Conservation (phyloP, 805 yeast genomes). For the Saturnispora diversa region DNA sequence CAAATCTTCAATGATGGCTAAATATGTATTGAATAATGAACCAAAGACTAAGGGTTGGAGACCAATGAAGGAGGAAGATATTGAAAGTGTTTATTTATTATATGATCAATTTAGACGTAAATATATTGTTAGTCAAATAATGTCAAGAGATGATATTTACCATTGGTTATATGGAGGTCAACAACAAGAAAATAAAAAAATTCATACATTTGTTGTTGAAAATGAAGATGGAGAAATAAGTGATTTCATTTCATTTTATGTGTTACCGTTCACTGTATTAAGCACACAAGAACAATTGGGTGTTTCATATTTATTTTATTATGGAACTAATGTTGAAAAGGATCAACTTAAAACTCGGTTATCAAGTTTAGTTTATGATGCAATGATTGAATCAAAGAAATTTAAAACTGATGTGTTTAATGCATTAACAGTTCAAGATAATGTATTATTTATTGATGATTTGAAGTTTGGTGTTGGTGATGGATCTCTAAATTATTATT, state of each 20-base stretch:
- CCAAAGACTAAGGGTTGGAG: slow-evolving; percentile 50
- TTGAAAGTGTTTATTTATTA: slow-evolving; percentile 53
- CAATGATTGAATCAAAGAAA: slow-evolving; percentile 52
- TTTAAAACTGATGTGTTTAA: slow-evolving; percentile 83
- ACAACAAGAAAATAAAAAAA: slow-evolving; percentile 37
- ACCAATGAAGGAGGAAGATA: slow-evolving; percentile 49
- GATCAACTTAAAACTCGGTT: slow-evolving; percentile 23
- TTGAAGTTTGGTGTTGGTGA: slow-evolving; percentile 91
- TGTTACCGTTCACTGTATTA: slow-evolving; percentile 80
- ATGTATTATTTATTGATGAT: slow-evolving; percentile 70
- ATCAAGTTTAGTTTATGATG: slow-evolving; percentile 30
- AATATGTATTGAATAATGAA: slow-evolving; percentile 46
- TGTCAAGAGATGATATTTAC: slow-evolving; percentile 53
- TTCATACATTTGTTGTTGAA: slow-evolving; percentile 74
- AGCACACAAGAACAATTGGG: slow-evolving; percentile 64
- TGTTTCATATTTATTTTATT: slow-evolving; percentile 84
- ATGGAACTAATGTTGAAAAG: slow-evolving; percentile 52
- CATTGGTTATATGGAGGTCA: slow-evolving; percentile 73
- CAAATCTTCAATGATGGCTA: slow-evolving; percentile 55
- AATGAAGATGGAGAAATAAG: slow-evolving; percentile 53
- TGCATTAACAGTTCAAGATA: slow-evolving; percentile 87
- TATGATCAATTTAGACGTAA: slow-evolving; percentile 55
- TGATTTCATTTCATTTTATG: slow-evolving; percentile 84
- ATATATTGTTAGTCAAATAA: slow-evolving; percentile 66
- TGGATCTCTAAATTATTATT: slow-evolving; percentile 81